Percentiles rank a stretch among this genome's conserved stretches.
These are phyloP conservation scores for Candida montana DNA, from an alignment of 805 yeast genomes.

Conservation along the genomic window DNA sequence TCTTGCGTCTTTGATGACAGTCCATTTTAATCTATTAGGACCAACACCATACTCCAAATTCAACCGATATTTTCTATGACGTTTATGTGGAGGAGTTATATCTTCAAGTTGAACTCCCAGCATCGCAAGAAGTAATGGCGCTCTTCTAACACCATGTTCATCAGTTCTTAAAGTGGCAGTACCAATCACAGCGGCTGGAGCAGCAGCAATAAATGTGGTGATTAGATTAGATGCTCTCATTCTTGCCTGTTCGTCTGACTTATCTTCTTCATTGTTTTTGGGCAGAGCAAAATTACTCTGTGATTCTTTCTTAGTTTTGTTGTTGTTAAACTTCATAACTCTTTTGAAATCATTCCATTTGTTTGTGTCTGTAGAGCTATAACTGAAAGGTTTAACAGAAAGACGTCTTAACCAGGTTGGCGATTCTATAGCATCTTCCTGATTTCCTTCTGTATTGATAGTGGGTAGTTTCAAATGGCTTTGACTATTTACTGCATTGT, in stretches of 20 bases:
- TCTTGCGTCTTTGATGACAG: constrained; percentile 61
- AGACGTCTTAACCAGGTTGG: constrained; percentile 24
- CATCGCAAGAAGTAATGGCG: constrained; percentile 75
- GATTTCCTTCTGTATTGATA: not conserved
- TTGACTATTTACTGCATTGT: too few relatives aligned
- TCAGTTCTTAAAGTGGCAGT: constrained; percentile 74
- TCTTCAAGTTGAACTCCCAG: constrained; percentile 61
- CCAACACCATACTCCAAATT: constrained; percentile 91
- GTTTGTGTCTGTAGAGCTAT: constrained; percentile 7
- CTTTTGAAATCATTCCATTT: constrained; percentile 25
- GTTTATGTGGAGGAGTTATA: constrained; percentile 30
- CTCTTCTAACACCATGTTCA: constrained; percentile 69
- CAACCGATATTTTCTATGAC: constrained; percentile 47
- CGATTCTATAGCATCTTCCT: constrained; percentile 9
- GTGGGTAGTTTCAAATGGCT: not conserved
- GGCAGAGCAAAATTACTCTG: not conserved
- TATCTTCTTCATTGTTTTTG: constrained; percentile 8
- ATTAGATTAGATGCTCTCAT: constrained; percentile 39
- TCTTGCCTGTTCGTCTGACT: constrained; percentile 22
- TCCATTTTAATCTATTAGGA: constrained; percentile 72
- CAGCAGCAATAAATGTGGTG: constrained; percentile 53
- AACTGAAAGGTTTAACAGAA: constrained; percentile 12
- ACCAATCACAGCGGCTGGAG: constrained; percentile 69
- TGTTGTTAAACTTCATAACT: constrained; percentile 21
- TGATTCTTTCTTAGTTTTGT: constrained; percentile 3